Evolutionary conservation across 2,329 filamentous ascomycete genomes (phyloP), one percentile per base, ranked within the genome.

Genomic region (Teratosphaeria epicoccoides): DNA sequence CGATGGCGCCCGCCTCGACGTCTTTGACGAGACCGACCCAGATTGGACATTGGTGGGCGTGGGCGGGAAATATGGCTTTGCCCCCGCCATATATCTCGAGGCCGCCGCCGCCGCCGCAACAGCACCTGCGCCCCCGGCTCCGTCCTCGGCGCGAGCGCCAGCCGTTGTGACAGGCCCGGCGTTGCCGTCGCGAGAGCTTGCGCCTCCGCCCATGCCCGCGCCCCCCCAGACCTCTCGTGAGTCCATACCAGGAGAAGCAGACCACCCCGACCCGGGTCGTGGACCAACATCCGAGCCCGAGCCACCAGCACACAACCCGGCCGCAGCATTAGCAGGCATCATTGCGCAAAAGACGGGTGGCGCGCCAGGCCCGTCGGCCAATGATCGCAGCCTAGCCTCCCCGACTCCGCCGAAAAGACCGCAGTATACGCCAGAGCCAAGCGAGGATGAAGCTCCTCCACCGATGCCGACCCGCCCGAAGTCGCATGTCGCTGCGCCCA

Each of bases 21-120:
- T 98, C 46, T 97, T 87, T 71, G 93, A 98, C 69, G 84, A 79
- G 9, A 85, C 88, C 4, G 93, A 98, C 68, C 88, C 88, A 12
- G 93, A 98, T 71, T 98, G 93, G 93, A 95, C 93, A 56, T 75
- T 98, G 47, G 91, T 95, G 25, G 90, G 91, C 17, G 74, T 84
- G 44, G 83, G 89, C 59, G 81, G 81, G 49, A 88, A 96, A 59
- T 98, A 83, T 73, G 93, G 93, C 47, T 98, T 98, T 69, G 93
- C 87, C 50, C 93, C 93, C 3, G 81, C 91, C 54, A 98, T 97
- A 70, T 98, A 98, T 68, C 95, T 97, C 59, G 88, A 97, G 59
- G 70, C 88, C 49, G 69, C 75, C 46, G 76, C 78, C 40, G 68
- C 67, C 24, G 65, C 74, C 20, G 73, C 54, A 26, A 51, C 55